Evolutionary conservation across 768 basidiomycete genomes (phyloP), one percentile per base, ranked within the genome.

Genomic region (Glaciozyma antarctica): DNA sequence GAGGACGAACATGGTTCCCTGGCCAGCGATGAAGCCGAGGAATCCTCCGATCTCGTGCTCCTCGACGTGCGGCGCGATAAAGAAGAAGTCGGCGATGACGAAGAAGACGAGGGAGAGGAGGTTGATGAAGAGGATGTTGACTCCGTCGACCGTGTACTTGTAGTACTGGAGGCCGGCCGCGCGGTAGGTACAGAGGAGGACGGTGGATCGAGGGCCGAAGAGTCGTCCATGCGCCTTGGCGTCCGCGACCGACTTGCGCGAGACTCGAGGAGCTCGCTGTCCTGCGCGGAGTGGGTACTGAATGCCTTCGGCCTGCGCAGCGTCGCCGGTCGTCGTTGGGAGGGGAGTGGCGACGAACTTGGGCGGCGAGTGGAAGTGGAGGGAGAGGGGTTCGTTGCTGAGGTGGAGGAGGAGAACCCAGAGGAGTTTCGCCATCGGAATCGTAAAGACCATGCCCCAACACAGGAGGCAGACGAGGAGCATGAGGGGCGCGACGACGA

Each of bases 61-160:
- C 70, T 92, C 88, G 21, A 82, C 86, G 62, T 85, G 76, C 0
- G 85, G 86, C 28, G 87, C 80, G 28, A 98, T 80, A 58, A 97
- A 80, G 75, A 90, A 84, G 55, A 69, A 69, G 13, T 88, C 91
- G 77, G 93, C 92, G 74, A 98, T 94, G 76, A 88, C 91, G 78
- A 98, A 90, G 78, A 95, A 91, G 16, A 98, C 91, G 62, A 97
- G 77, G 3, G 91, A 87, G 43, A 98, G 75, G 65, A 98, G 86
- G 77, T 98, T 95, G 78, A 99, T 84, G 77, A 99, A 98, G 65
- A 98, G 78, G 76, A 99, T 97, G 81, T 99, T 99, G 70, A 98
- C 93, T 22, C 95, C 95, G 24, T 95, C 91, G 58, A 99, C 83
- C 8, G 95, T 99, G 76, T 99, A 99, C 81, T 99, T 99, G 86